Evolutionary conservation across 1,284 basidiomycete species (phyloP).

Genomic region (Coniophora puteana): DNA sequence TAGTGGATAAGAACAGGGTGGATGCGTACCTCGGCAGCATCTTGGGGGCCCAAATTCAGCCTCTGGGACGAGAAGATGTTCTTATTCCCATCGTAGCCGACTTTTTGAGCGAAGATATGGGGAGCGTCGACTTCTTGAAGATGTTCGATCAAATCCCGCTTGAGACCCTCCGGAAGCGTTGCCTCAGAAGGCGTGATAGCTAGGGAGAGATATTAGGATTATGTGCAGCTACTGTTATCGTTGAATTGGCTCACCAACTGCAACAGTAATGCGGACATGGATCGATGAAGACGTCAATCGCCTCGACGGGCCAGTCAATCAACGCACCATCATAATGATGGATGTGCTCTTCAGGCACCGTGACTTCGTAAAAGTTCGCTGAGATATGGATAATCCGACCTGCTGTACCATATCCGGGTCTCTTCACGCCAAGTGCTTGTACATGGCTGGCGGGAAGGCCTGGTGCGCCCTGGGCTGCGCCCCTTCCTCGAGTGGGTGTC

Average conservation of each 20-base stretch:
- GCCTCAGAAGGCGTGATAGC: conserved; percentile 66
- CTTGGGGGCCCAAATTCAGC: conserved; percentile 49
- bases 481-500: not conserved
- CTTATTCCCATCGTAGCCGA: conserved; percentile 75
- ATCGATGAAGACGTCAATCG: too few relatives aligned
- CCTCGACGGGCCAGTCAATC: too few relatives aligned
- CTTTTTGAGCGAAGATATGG: conserved; percentile 57
- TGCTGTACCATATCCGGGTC: conserved; percentile 55
- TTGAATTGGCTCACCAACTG: conserved; percentile 11
- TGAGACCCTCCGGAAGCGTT: conserved; percentile 56
- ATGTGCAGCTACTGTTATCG: conserved; percentile 10
- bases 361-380: conserved; percentile 63
- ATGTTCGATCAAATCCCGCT: conserved; percentile 60
- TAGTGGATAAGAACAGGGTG: conserved; percentile 8
- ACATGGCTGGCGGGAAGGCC: conserved; percentile 41
- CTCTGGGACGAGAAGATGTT: conserved; percentile 62
- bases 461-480: conserved; percentile 25
- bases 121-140: conserved; percentile 56
- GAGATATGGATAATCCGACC: conserved; percentile 50
- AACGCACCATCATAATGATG: conserved; percentile 72
- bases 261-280: too few relatives aligned
- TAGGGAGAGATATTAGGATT: too few relatives aligned
- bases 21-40: conserved; percentile 40
- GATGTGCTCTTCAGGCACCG: conserved; percentile 57
- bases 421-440: conserved; percentile 56